Evolutionary conservation across 2,329 filamentous ascomycete genomes (phyloP), one percentile per base, ranked within the genome.

Genomic region (Ophiostoma perfectum): DNA sequence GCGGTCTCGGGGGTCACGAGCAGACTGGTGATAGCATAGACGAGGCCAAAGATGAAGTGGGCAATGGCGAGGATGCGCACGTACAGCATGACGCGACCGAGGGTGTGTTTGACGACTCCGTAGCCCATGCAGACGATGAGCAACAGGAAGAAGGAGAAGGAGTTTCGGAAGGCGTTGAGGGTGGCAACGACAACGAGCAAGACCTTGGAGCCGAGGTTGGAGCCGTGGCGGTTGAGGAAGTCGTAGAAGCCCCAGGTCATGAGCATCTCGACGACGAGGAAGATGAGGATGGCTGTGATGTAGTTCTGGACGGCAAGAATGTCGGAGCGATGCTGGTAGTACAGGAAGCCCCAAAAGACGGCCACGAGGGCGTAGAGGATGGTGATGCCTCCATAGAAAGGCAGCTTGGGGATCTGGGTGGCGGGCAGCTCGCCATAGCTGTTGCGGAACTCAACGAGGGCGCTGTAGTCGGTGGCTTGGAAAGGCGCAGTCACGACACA

Each of bases 241-340:
- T 99, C 95, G 78, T 98, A 99, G 81, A 96, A 99, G 60, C 92
- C 93, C 95, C 95, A 99, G 1, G 95, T 99, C 86, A 98, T 93
- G 75, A 98, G 82, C 88, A 98, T 97, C 78, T 99, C 95, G 16
- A 98, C 80, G 16, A 98, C 92, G 60, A 99, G 81, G 80, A 99
- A 99, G 66, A 95, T 87, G 65, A 99, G 83, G 70, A 98, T 99
- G 9, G 95, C 94, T 0, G 95, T 99, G 74, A 99, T 98, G 78
- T 99, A 99, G 78, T 99, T 99, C 79, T 99, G 95, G 2, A 99
- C 95, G 16, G 96, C 90, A 75, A 99, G 88, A 71, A 99, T 98
- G 78, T 99, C 95, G 75, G 90, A 87, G 70, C 94, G 86, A 78
- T 99, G 92, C 78, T 97, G 93, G 75, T 93, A 93, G 80, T 99